These are phyloP conservation scores for Sordariomycetes sp. DNA, from an alignment of 2,329 filamentous ascomycete species.

Conservation along the genomic window DNA sequence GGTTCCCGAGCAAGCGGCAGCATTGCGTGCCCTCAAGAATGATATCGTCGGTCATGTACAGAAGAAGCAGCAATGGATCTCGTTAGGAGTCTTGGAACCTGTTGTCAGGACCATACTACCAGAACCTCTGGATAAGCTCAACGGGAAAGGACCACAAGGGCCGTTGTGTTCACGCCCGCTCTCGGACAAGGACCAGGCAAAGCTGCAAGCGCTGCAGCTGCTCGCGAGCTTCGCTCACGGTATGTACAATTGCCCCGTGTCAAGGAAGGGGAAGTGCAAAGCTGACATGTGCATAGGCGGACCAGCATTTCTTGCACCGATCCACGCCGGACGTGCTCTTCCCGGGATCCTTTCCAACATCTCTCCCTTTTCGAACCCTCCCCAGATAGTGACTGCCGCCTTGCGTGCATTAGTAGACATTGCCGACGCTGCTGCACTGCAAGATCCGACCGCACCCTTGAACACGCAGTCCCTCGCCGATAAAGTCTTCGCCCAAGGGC, in stretches of 20 bases:
- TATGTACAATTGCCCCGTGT: slow-evolving; percentile 27
- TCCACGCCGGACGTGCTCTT: slow-evolving; percentile 61
- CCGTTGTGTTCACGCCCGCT: slow-evolving; percentile 26
- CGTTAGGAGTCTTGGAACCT: slow-evolving; percentile 56
- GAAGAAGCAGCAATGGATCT: slow-evolving; percentile 73
- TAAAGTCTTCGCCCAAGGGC: slow-evolving; percentile 51
- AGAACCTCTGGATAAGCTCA: slow-evolving; percentile 21
- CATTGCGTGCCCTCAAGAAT: slow-evolving; percentile 73
- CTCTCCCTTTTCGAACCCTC: slow-evolving; percentile 54
- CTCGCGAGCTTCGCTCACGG: slow-evolving; percentile 78
- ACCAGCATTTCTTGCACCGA: slow-evolving; percentile 64
- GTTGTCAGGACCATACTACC: slow-evolving; percentile 37
- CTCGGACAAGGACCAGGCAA: slow-evolving; percentile 56
- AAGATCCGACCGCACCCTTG: slow-evolving; percentile 38
- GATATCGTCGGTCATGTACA: slow-evolving; percentile 81
- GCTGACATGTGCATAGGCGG: slow-evolving; percentile 48
- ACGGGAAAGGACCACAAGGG: slow-evolving; percentile 28
- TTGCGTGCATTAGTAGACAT: slow-evolving; percentile 68
- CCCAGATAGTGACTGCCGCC: slow-evolving; percentile 61
- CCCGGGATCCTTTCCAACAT: slow-evolving; percentile 61
- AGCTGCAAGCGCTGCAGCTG: slow-evolving; percentile 76
- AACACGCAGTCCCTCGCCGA: slow-evolving; percentile 47
- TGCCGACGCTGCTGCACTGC: slow-evolving; percentile 52
- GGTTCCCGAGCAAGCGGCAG: slow-evolving; percentile 42
- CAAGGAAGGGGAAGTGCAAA: no score